Percentiles rank a stretch among this genome's conserved stretches.
phyloP scores from a whole-genome alignment of 1,139 yeast species.

The Zygoascus meyerae region DNA sequence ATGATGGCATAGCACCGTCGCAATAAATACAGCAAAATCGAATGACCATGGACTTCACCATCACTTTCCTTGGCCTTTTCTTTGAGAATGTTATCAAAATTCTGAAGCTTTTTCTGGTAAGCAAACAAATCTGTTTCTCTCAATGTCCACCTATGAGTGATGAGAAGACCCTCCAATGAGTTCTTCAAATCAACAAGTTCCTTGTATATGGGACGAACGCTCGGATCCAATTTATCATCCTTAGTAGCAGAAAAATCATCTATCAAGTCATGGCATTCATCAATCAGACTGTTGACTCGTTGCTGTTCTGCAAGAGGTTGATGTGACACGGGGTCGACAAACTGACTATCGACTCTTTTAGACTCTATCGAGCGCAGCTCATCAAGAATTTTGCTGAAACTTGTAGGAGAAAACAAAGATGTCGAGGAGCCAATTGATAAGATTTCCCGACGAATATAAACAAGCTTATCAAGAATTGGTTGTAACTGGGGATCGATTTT shows the following conservation, averaged over 20 bases:
- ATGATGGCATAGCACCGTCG: conserved; percentile 87
- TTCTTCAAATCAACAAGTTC: conserved; percentile 59
- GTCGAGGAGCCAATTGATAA: conserved; percentile 43
- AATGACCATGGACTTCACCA: conserved; percentile 42
- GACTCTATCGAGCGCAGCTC: conserved; percentile 41
- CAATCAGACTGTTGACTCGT: conserved; percentile 45
- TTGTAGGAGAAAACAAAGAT: conserved; percentile 15
- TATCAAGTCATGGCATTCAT: conserved; percentile 72
- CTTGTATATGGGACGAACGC: conserved; percentile 46
- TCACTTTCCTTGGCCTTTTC: conserved; percentile 22
- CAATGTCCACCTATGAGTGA: conserved; percentile 94
- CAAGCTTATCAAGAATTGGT: conserved; percentile 34
- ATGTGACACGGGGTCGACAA: conserved; percentile 34
- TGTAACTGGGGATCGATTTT: conserved; percentile 32
- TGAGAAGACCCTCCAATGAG: conserved; percentile 69
- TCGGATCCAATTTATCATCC: conserved; percentile 45
- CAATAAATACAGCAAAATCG: conserved; percentile 67
- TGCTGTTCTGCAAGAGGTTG: conserved; percentile 46
- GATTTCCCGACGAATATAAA: conserved; percentile 49
- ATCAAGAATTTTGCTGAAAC: conserved; percentile 34
- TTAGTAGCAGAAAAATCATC: conserved; percentile 58
- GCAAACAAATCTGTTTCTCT: conserved; percentile 88
- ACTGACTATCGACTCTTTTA: conserved; percentile 42
- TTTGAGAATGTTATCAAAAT: conserved; percentile 64
- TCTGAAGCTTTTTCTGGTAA: conserved; percentile 67